Evolutionary conservation across 495 filamentous ascomycete species (phyloP).

Genomic region (Aspergillus baeticus): DNA sequence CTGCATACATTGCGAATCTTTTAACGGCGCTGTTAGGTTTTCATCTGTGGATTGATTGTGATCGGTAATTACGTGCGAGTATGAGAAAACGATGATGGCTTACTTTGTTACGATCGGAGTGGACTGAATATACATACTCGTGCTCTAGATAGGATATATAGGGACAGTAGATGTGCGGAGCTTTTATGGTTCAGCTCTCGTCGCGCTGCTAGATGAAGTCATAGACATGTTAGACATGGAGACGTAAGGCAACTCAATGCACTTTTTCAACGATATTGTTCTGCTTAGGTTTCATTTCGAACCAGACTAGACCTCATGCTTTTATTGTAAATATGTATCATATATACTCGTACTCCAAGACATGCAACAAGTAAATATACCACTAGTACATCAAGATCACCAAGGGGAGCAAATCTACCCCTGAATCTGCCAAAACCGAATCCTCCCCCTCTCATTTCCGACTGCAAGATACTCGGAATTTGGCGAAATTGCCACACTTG

Average conservation of each 20-base stretch:
- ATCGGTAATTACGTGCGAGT: background rate
- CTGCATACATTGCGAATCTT: no score
- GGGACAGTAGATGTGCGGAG: background rate
- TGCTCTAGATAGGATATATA: constrained; percentile 1
- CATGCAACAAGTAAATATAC: background rate
- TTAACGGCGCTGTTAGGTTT: background rate
- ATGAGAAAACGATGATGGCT: constrained; percentile 1
- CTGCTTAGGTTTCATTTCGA: no score
- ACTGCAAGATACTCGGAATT: constrained; percentile 72
- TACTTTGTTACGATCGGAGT: background rate
- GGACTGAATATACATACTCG: background rate
- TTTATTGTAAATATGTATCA: background rate
- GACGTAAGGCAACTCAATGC: background rate
- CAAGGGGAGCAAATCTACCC: constrained; percentile 23
- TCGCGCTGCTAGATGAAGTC: no score
- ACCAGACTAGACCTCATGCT: no score
- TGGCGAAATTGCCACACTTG: constrained; percentile 73
- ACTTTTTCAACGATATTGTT: no score
- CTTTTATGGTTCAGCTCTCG: constrained; percentile 2
- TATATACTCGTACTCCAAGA: background rate
- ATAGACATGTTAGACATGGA: background rate
- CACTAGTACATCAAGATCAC: background rate
- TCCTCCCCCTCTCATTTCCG: constrained; percentile 81
- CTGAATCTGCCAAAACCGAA: constrained; percentile 83
- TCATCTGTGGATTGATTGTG: background rate